phyloP scores from a whole-genome alignment of 2,329 filamentous ascomycete genomes.

The Erysiphe neolycopersici region DNA sequence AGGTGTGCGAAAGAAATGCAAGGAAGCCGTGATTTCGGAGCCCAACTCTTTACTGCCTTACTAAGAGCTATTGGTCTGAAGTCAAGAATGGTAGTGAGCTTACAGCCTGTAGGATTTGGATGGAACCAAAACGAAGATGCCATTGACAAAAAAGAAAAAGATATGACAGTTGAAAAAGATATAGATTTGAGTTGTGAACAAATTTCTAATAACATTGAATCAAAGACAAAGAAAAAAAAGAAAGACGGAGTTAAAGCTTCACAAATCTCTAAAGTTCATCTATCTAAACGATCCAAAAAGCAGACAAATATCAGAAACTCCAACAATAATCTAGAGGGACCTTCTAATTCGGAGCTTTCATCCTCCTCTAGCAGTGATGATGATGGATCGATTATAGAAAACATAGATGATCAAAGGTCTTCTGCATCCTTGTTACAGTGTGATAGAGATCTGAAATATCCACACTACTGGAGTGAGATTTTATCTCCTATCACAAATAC shows the following conservation, averaged over 20 bases:
- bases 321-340: constrained; percentile 14
- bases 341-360: constrained; percentile 22
- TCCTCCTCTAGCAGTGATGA: constrained; percentile 24
- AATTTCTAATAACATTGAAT: constrained; percentile 16
- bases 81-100: constrained; percentile 52
- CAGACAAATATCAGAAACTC: not conserved
- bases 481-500: constrained; percentile 58
- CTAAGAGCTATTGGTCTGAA: constrained; percentile 60
- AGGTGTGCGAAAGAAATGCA: constrained; percentile 38
- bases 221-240: not conserved
- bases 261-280: not conserved
- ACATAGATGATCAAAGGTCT: constrained; percentile 2
- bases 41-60: constrained; percentile 71
- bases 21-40: constrained; percentile 68
- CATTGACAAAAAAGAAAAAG: constrained; percentile 15
- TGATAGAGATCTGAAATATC: constrained; percentile 55
- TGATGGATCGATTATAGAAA: constrained; percentile 24
- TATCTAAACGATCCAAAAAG: not conserved
- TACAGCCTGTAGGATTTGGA: constrained; percentile 73
- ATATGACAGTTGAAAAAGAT: not conserved
- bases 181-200: not conserved
- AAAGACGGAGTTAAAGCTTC: not conserved
- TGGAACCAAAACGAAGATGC: constrained; percentile 75
- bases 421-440: constrained; percentile 20
- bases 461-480: constrained; percentile 83